A percentile compares a stretch with the other conserved stretches of the same genome.
Conservation (phyloP, 179 eudicot species). For the Beta lomatogona region DNA sequence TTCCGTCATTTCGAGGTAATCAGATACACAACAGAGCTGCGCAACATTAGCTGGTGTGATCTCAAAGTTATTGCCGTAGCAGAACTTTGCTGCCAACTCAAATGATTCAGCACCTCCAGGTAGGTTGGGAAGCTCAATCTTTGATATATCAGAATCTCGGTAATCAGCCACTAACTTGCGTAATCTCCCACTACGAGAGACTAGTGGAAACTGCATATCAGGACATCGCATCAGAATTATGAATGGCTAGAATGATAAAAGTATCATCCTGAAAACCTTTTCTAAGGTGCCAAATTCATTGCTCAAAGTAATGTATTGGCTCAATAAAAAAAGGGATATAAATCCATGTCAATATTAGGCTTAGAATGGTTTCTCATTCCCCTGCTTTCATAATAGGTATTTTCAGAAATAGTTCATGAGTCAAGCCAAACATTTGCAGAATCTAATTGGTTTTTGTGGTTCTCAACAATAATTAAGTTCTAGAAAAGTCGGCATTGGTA, state of each 20-base stretch:
- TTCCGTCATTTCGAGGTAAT: slow-evolving; percentile 84
- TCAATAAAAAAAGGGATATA: no score
- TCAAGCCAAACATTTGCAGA: no score
- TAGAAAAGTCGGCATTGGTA: no score
- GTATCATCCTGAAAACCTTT: no score
- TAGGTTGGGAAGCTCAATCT: slow-evolving; percentile 57
- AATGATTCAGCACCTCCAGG: slow-evolving; percentile 89
- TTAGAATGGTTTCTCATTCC: no score
- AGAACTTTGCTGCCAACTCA: slow-evolving; percentile 93
- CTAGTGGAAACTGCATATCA: slow-evolving; percentile 73
- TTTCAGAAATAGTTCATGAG: no score
- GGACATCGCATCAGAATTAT: slow-evolving; percentile 14
- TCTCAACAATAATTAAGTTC: no score
- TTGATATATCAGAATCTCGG: slow-evolving; percentile 57
- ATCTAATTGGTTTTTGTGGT: no score
- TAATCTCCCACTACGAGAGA: slow-evolving; percentile 75
- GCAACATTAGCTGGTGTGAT: slow-evolving; percentile 82
- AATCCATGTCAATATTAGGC: no score
- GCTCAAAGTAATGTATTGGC: no score
- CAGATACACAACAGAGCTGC: slow-evolving; percentile 73
- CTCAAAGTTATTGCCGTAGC: slow-evolving; percentile 87
- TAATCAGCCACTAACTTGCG: slow-evolving; percentile 69
- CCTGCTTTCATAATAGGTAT: no score
- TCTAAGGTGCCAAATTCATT: no score
- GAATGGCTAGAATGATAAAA: not conserved